Conservation (phyloP, 192 early-diverging fungal species). For the Dissophora ornata region DNA sequence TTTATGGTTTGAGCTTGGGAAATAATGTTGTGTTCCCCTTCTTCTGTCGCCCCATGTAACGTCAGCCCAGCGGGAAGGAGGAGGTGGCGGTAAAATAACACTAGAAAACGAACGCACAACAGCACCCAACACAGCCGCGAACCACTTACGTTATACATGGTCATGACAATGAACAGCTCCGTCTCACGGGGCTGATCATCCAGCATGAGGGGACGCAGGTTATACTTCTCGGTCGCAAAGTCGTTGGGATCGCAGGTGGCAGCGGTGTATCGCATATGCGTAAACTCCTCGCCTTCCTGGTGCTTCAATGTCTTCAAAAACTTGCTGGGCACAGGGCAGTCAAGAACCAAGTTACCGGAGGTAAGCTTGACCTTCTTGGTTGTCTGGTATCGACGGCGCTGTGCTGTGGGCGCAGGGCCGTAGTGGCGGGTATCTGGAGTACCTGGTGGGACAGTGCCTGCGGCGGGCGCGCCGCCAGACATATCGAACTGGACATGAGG, state of each 20-base stretch:
- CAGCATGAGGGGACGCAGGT: conserved; percentile 71
- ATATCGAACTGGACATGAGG: conserved; percentile 42
- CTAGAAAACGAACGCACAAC: background rate
- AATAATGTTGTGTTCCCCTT: conserved; percentile 5
- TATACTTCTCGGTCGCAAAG: conserved; percentile 79
- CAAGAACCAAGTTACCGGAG: conserved; percentile 77
- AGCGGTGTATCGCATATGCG: conserved; percentile 95
- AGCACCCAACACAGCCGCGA: too few relatives aligned
- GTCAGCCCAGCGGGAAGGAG: conserved; percentile 14
- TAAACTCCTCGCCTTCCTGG: conserved; percentile 82
- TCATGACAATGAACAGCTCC: conserved; percentile 86
- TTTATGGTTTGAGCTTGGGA: conserved; percentile 6
- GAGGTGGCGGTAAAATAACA: conserved; percentile 16
- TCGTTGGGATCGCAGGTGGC: conserved; percentile 89
- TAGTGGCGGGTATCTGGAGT: conserved; percentile 52
- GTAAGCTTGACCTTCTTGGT: conserved; percentile 71
- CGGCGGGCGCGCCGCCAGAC: conserved; percentile 6
- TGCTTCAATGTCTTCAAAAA: conserved; percentile 64
- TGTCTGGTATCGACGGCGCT: conserved; percentile 61
- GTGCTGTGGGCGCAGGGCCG: conserved; percentile 56
- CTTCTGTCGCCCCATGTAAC: background rate
- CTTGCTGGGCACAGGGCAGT: conserved; percentile 74
- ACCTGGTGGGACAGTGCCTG: conserved; percentile 24
- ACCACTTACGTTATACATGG: conserved; percentile 81
- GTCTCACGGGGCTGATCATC: conserved; percentile 63